Conservation (phyloP, 2,329 filamentous ascomycete genomes). For the Tolypocladium inflatum region DNA sequence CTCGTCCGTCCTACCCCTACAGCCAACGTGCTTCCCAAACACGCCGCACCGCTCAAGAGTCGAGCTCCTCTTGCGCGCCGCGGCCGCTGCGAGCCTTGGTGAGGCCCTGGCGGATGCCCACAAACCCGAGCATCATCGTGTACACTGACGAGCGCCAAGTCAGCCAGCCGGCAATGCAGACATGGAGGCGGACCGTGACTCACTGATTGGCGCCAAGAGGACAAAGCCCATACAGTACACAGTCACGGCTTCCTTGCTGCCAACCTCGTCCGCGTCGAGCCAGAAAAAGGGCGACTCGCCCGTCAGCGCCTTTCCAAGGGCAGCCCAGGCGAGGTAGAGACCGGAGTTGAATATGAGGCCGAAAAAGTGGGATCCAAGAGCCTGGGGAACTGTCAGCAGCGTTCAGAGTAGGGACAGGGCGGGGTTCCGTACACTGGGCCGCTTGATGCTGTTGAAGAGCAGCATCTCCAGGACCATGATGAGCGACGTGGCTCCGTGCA, state of each 20-base stretch:
- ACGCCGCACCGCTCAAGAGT: neutral
- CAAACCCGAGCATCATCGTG: slow-evolving; percentile 37
- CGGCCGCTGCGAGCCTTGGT: slow-evolving; percentile 16
- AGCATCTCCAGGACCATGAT: slow-evolving; percentile 36
- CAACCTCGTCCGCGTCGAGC: slow-evolving; percentile 35
- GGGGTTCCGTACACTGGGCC: slow-evolving; percentile 30
- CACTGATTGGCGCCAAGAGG: slow-evolving; percentile 32
- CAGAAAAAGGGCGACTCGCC: slow-evolving; percentile 40
- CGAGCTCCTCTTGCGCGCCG: slow-evolving; percentile 5
- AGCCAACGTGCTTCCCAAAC: neutral
- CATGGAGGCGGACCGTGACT: slow-evolving; percentile 14
- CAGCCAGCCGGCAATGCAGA: neutral
- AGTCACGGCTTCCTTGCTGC: slow-evolving; percentile 32
- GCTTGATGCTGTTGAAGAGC: slow-evolving; percentile 43
- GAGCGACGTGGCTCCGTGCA: slow-evolving; percentile 32
- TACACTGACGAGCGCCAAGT: slow-evolving; percentile 26
- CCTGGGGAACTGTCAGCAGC: slow-evolving; percentile 21
- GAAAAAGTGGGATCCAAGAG: slow-evolving; percentile 32
- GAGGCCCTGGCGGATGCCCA: slow-evolving; percentile 36
- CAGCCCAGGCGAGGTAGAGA: slow-evolving; percentile 40
- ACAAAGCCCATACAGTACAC: slow-evolving; percentile 36
- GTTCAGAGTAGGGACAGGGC: neutral
- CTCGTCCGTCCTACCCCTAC: neutral
- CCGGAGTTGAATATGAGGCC: slow-evolving; percentile 29
- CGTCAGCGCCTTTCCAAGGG: slow-evolving; percentile 35